Evolutionary conservation across 192 early-diverging fungal genomes (phyloP).

Genomic region (Mycoemilia scoparia): DNA sequence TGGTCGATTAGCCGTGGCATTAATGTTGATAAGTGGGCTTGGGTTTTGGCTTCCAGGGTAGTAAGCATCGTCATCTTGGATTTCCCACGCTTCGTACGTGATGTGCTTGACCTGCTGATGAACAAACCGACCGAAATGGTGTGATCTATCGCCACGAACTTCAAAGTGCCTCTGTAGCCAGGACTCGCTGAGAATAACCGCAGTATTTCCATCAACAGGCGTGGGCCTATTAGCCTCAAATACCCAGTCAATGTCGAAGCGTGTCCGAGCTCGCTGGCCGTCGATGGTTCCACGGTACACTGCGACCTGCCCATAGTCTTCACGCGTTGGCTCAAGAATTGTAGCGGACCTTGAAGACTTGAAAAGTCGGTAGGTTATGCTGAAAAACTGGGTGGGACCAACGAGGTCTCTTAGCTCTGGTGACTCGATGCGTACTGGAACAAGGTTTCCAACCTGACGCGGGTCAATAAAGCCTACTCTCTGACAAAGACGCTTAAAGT

Average conservation of each 20-base stretch:
- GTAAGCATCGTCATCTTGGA: constrained; percentile 14
- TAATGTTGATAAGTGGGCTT: constrained; percentile 7
- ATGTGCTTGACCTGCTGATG: constrained; percentile 10
- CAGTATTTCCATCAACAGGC: constrained; percentile 21
- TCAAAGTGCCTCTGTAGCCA: constrained; percentile 23
- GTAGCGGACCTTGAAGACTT: constrained; percentile 15
- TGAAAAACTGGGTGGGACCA: constrained; percentile 13
- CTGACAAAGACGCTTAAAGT: constrained; percentile 15
- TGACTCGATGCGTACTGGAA: constrained; percentile 8
- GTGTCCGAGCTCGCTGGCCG: constrained; percentile 10
- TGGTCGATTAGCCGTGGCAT: constrained; percentile 12
- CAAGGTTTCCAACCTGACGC: constrained; percentile 14
- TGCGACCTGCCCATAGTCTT: constrained; percentile 22
- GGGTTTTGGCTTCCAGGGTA: not conserved
- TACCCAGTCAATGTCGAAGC: constrained; percentile 15
- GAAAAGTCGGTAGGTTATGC: constrained; percentile 22
- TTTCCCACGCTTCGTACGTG: constrained; percentile 25
- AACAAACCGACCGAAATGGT: constrained; percentile 20
- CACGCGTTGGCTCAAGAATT: constrained; percentile 23
- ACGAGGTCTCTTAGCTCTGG: constrained; percentile 17
- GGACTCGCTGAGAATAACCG: constrained; percentile 19
- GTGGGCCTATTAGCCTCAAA: constrained; percentile 18
- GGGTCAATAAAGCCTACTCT: constrained; percentile 13
- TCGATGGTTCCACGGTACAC: constrained; percentile 23
- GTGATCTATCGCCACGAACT: constrained; percentile 22